A percentile compares a stretch with the other conserved stretches of the same genome.
These are phyloP conservation scores for Globisporangium megalacanthum DNA, from an alignment of 352 stramenopile genomes.

Conservation along the genomic window DNA sequence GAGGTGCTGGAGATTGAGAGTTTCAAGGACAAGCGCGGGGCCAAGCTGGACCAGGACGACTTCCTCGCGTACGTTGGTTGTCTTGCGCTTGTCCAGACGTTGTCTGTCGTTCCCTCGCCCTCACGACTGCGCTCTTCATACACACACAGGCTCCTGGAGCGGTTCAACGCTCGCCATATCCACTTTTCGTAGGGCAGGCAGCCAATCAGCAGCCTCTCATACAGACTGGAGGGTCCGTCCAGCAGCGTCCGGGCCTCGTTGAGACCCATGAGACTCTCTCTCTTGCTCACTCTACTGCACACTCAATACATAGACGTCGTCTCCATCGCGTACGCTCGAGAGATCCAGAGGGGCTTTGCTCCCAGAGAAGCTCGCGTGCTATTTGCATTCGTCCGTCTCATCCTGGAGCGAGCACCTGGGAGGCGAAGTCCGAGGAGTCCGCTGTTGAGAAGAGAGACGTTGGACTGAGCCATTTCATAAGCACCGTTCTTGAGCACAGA, in stretches of 20 bases:
- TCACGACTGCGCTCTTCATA: not conserved
- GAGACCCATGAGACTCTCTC: not conserved
- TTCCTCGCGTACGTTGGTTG: slow-evolving; percentile 88
- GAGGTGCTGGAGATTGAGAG: slow-evolving; percentile 88
- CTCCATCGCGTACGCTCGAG: not conserved
- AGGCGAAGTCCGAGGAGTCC: no score
- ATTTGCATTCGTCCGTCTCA: no score
- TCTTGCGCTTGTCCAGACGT: not conserved
- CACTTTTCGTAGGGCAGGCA: slow-evolving; percentile 88
- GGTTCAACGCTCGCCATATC: slow-evolving; percentile 96
- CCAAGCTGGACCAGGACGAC: slow-evolving; percentile 98
- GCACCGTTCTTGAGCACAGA: no score
- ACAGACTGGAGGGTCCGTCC: no score
- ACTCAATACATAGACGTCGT: not conserved
- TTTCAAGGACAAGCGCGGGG: slow-evolving; percentile 87
- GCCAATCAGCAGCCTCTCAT: not conserved
- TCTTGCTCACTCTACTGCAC: not conserved
- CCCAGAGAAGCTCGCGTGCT: no score
- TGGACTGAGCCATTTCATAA: no score
- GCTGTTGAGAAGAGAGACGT: no score
- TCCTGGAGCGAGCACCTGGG: no score
- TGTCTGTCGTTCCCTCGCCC: not conserved
- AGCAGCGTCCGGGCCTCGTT: no score
- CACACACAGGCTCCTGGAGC: slow-evolving; percentile 78
- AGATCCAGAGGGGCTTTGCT: no score